Evolutionary conservation across 352 stramenopile genomes (phyloP).

Genomic region (Phytophthora pseudosyringae): DNA sequence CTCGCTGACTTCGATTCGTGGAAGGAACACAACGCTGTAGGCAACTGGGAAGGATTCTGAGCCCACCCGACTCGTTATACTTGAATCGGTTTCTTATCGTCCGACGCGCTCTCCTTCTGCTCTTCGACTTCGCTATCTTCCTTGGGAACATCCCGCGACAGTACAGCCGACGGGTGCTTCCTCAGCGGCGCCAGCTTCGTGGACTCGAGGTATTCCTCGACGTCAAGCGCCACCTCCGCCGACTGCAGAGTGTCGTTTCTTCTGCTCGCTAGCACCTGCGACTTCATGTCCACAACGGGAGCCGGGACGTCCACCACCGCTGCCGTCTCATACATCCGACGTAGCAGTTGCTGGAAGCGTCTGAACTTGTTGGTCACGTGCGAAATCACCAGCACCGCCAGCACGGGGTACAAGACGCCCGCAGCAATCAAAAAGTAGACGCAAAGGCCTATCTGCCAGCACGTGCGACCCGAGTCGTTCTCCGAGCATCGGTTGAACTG

Average conservation of each 20-base stretch:
- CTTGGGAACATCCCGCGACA: conserved; percentile 35
- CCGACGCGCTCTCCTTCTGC: conserved; percentile 34
- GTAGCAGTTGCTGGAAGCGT: conserved; percentile 52
- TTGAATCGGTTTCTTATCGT: conserved; percentile 9
- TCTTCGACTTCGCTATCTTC: conserved; percentile 50
- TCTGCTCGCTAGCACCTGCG: conserved; percentile 26
- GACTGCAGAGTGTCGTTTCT: conserved; percentile 37
- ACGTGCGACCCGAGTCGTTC: conserved; percentile 60
- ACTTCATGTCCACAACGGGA: conserved; percentile 49
- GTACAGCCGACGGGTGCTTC: conserved; percentile 51
- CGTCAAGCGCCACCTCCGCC: conserved; percentile 47
- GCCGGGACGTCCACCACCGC: conserved; percentile 55
- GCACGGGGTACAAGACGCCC: conserved; percentile 61
- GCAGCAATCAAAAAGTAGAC: conserved; percentile 64
- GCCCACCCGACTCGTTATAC: neutral
- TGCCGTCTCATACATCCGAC: conserved; percentile 57
- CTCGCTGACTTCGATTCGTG: conserved; percentile 44
- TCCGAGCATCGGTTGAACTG: conserved; percentile 76
- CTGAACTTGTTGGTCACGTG: conserved; percentile 71
- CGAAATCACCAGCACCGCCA: conserved; percentile 67
- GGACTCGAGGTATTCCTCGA: conserved; percentile 38
- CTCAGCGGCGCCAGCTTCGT: conserved; percentile 49
- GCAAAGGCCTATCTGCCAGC: conserved; percentile 73
- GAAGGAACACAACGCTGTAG: conserved; percentile 34
- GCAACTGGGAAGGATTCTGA: conserved; percentile 53